Base-by-base conservation (phyloP, 805 yeast genomes). In the Yamadazyma scolyti region DNA sequence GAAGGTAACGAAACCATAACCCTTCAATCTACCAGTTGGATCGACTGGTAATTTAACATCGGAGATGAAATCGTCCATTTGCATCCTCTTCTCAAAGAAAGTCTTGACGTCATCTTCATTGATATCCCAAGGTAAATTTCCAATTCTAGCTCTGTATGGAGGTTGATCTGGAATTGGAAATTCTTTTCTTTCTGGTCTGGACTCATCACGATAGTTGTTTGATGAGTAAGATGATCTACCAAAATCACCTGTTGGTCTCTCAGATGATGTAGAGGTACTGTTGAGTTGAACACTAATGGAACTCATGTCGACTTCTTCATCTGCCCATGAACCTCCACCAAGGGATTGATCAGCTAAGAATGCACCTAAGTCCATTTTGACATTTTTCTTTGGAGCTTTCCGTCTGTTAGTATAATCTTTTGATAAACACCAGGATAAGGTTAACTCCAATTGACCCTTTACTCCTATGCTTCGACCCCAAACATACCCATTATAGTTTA, bases 121-220 rank as follows among this genome's bases (percentile, higher is more conserved):
- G 26, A 76, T 73, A 36, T 83, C 89, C 79, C 84, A 82, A 38
- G 96, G 86, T 52, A 93, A 75, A 64, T 89, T 88, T 54, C 77
- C 76, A 44, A 90, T 71, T 56, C 86, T 77, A n/a, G 96, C 97
- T 50, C 84, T 82, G 71, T 61, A 93, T 33, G 99, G 99, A 12
- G 97, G 88, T 31, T 65, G 72, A 48, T 87, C 90, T 27, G 99
- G 99, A 39, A 93, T 71, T 25, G 96, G 95, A 46, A 65, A 82
- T 53, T 82, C 89, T 40, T 66, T 70, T 60, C 85, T 74, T 41
- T 73, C 76, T 43, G 65, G 63, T 43, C 65, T 59, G 25, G 26
- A 51, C 42, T 46, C 55, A 28, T 64, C 47, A 29, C 23, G 8
- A 10, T 15, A 14, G 15, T 25, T 22, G 11, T 29, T 30, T 9